phyloP scores from a whole-genome alignment of 306 rosid species.

The Erythrophleum fordii region DNA sequence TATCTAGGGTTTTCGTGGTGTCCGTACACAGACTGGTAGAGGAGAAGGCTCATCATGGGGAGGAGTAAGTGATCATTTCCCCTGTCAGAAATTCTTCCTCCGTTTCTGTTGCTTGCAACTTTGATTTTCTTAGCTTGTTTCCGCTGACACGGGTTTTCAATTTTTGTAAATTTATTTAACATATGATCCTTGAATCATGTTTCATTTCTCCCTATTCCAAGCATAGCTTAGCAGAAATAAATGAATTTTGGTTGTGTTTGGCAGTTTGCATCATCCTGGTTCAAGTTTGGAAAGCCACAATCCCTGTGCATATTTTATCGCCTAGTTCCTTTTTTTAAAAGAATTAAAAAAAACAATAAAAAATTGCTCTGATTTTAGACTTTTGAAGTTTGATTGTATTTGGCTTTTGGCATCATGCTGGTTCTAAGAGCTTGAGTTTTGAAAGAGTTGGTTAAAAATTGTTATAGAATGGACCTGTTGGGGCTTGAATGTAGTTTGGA shows the following conservation, averaged over 20 bases:
- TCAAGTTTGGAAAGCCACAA: not conserved
- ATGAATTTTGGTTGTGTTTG: too few species aligned
- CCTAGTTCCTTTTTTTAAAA: too few species aligned
- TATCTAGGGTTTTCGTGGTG: not conserved
- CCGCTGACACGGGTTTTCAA: not conserved
- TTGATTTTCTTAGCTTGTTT: not conserved
- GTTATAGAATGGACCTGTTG: not conserved
- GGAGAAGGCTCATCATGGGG: conserved; percentile 36
- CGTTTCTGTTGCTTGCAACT: not conserved
- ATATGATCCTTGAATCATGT: too few species aligned
- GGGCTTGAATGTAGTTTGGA: not conserved
- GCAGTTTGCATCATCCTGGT: not conserved
- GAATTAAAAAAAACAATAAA: too few species aligned
- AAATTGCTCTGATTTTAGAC: not conserved
- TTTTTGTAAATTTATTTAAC: not conserved
- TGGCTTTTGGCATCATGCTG: not conserved
- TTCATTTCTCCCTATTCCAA: too few species aligned
- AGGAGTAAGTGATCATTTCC: conserved; percentile 37
- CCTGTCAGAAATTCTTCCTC: not conserved
- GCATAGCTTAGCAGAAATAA: too few species aligned
- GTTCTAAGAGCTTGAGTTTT: not conserved
- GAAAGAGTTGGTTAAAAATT: not conserved
- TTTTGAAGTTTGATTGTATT: not conserved
- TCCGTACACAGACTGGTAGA: not conserved
- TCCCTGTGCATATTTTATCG: too few species aligned